These are phyloP conservation scores for Ambispora gerdemannii DNA, from an alignment of 192 early-diverging fungal species.

Conservation along the genomic window DNA sequence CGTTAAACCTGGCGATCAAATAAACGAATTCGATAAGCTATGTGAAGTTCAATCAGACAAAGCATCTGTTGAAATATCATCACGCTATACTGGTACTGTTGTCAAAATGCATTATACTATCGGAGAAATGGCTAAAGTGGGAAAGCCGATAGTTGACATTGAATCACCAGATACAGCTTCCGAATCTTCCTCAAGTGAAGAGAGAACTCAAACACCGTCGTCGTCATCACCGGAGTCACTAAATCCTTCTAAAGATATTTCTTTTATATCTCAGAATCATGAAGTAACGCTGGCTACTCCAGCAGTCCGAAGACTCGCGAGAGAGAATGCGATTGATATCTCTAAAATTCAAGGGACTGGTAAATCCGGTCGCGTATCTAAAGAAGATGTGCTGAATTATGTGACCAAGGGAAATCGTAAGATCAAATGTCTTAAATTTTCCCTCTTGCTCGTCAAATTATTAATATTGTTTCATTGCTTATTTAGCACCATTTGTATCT, in stretches of 20 bases:
- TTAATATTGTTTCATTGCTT: no score
- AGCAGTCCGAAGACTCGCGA: constrained; percentile 82
- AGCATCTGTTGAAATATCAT: constrained; percentile 98
- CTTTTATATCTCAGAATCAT: no score
- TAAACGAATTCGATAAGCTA: constrained; percentile 90
- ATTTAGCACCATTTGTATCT: no score
- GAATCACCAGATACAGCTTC: constrained; percentile 49
- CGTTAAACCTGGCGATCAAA: constrained; percentile 84
- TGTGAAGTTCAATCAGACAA: constrained; percentile 99
- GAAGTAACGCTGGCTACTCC: constrained; percentile 75
- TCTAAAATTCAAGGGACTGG: constrained; percentile 71
- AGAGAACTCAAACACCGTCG: constrained; percentile 24
- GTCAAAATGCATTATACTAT: constrained; percentile 75
- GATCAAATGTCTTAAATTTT: no score
- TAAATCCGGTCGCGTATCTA: constrained; percentile 82
- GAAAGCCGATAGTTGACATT: constrained; percentile 85
- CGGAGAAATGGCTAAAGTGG: constrained; percentile 91
- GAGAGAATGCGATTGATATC: constrained; percentile 78
- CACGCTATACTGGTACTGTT: constrained; percentile 85
- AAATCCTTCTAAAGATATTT: constrained; percentile 32
- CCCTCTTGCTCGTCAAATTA: no score
- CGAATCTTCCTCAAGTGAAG: constrained; percentile 29
- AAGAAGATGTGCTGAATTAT: constrained; percentile 81
- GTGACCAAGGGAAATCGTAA: constrained; percentile 34
- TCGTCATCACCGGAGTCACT: constrained; percentile 15